Base-by-base conservation (phyloP, 345 rosid species). In the Turnera subulata region DNA sequence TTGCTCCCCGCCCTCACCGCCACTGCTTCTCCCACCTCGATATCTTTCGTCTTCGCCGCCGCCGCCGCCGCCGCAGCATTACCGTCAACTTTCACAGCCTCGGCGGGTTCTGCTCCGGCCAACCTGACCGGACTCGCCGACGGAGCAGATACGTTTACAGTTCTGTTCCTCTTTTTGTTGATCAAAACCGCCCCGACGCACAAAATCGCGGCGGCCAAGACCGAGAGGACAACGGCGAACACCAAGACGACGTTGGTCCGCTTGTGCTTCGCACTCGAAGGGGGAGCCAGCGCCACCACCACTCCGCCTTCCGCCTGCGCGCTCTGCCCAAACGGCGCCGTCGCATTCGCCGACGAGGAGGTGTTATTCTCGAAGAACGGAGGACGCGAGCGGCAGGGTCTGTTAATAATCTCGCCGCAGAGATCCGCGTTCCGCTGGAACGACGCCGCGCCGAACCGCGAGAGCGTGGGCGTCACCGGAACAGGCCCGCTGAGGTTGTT, bases 361-460 rank as follows among this genome's bases (percentile, higher is more conserved):
- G 75, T 14, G 16, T 83, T 64, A 0, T 42, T 42, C 35, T 72
- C 84, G 25, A 92, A 84, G 75, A 92, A 85, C 0, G 96, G 97
- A 4, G 89, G 66, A 32, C 69, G 78, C 1, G 85, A 56, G 43
- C 62, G 55, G 69, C 97, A 93, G 2, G 78, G 80, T 64, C 62
- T 70, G 50, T 85, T 81, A 6, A 87, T 73, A 7, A 84, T 68
- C 88, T 82, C 88, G 0, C 99, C 97, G 66, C 99, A 93, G 24
- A 93, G 80, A 25, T 75, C 69, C 13, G 86, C 88, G 66, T 93
- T 86, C 22, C 59, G 56, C 11, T n/a, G n/a, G n/a, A n/a, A 89
- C 62, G 96, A 61, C 42, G 89, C 61, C 53, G 82, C 29, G 5
- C 44, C 83, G 56, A 89, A 84, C 68, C 82, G 72, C 8, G 83